A percentile compares a stretch with the other conserved stretches of the same genome.
Conservation (phyloP, 805 yeast genomes). For the Blastobotrys robertii region DNA sequence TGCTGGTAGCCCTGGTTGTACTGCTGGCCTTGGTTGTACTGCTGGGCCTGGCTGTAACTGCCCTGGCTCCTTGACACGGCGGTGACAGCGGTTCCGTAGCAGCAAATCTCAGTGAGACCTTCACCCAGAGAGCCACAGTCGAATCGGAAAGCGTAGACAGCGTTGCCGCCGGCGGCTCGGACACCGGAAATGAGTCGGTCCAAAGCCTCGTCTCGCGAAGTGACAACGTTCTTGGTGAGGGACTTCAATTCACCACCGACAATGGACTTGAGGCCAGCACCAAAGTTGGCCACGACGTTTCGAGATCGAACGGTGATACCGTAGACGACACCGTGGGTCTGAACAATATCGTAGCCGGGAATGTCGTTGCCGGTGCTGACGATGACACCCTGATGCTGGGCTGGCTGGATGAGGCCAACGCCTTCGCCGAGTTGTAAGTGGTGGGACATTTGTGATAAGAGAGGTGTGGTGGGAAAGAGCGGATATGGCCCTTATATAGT, state of each 20-base stretch:
- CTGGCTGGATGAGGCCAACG: conserved; percentile 2
- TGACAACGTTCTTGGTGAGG: conserved; percentile 14
- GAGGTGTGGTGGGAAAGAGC: no score
- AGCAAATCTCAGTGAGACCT: conserved; percentile 13
- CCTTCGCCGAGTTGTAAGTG: no score
- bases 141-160: conserved; percentile 16
- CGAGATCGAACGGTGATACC: conserved; percentile 16
- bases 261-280: conserved; percentile 13
- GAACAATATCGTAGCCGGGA: conserved; percentile 15
- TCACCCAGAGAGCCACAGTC: conserved; percentile 10
- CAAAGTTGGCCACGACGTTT: conserved; percentile 11
- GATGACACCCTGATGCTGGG: conserved; percentile 7
- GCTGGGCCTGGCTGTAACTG: no score
- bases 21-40: no score
- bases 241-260: conserved; percentile 16
- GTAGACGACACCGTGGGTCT: conserved; percentile 13
- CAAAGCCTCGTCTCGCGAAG: conserved; percentile 15
- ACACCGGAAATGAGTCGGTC: conserved; percentile 16
- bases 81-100: conserved; percentile 18
- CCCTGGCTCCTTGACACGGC: conserved; percentile 1
- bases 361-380: conserved; percentile 16
- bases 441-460: no score
- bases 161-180: conserved; percentile 14
- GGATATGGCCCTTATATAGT: no score
- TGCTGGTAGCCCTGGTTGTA: no score